A percentile compares a stretch with the other conserved stretches of the same genome.
These are phyloP conservation scores for Aspergillus pseudonomiae DNA, from an alignment of 2,329 filamentous ascomycete genomes.

Conservation along the genomic window DNA sequence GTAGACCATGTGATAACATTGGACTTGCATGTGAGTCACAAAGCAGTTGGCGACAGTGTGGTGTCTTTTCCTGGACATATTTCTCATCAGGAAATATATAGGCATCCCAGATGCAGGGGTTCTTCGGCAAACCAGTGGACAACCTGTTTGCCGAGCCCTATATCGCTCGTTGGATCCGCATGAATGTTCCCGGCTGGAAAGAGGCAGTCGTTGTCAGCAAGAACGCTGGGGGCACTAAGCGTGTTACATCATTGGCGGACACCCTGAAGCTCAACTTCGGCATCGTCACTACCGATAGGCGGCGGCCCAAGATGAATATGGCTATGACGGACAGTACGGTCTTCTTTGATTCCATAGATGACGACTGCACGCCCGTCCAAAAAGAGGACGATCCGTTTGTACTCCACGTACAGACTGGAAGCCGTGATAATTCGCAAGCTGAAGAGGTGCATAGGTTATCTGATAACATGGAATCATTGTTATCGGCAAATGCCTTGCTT, in stretches of 20 bases:
- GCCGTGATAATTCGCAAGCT: conserved; percentile 20
- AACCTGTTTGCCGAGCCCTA: conserved; percentile 95
- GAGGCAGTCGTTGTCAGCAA: conserved; percentile 96
- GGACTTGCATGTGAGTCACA: conserved; percentile 73
- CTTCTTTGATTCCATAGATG: conserved; percentile 65
- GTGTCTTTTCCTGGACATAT: conserved; percentile 11
- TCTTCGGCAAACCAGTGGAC: conserved; percentile 96
- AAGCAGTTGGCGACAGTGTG: conserved; percentile 7
- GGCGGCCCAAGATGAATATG: conserved; percentile 52
- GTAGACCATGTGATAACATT: conserved; percentile 98
- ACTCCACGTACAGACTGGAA: conserved; percentile 27
- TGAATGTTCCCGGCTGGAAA: conserved; percentile 83
- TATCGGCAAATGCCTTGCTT: conserved; percentile 34
- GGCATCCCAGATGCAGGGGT: conserved; percentile 98
- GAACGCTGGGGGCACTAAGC: conserved; percentile 95
- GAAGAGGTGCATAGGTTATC: conserved; percentile 15
- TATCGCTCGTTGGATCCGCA: conserved; percentile 91
- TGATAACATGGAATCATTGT: conserved; percentile 28
- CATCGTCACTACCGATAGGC: conserved; percentile 70
- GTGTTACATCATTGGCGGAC: conserved; percentile 93
- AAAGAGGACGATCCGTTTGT: conserved; percentile 34
- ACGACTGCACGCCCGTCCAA: conserved; percentile 30
- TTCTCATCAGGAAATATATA: conserved; percentile 29
- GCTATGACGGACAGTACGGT: conserved; percentile 81
- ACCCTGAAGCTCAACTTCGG: conserved; percentile 97